phyloP scores from a whole-genome alignment of 176 grass and related monocot genomes.

The sorghum (Sorghum bicolor) region DNA sequence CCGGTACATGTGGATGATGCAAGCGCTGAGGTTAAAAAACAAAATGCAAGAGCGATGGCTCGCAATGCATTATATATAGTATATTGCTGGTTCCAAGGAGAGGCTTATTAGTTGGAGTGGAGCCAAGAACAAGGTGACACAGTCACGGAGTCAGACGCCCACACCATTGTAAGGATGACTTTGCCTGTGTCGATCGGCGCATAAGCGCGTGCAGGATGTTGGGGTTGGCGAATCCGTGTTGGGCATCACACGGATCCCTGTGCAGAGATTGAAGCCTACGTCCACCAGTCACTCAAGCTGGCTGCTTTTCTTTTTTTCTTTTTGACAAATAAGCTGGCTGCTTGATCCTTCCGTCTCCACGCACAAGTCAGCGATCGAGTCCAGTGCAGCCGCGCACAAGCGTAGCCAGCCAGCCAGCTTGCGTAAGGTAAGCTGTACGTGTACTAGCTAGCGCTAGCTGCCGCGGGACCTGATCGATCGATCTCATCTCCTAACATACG shows the following conservation, averaged over 20 bases:
- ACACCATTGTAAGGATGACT: slow-evolving; percentile 18
- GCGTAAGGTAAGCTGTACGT: not conserved
- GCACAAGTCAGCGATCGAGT: no score
- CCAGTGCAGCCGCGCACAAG: no score
- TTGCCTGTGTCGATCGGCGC: slow-evolving; percentile 9
- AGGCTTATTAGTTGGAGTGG: slow-evolving; percentile 1
- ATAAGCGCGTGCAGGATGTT: slow-evolving; percentile 28
- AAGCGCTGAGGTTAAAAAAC: not conserved
- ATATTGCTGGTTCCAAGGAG: not conserved
- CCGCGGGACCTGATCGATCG: not conserved
- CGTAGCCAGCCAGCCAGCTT: not conserved
- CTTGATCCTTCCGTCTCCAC: no score
- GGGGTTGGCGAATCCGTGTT: slow-evolving; percentile 46
- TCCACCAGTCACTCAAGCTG: no score
- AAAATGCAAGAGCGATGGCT: not conserved
- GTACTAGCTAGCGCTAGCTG: not conserved
- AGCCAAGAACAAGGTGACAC: not conserved
- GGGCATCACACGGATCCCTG: slow-evolving; percentile 35
- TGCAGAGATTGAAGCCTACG: not conserved
- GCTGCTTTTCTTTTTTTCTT: no score
- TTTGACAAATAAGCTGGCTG: no score
- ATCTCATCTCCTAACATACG: no score
- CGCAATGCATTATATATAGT: not conserved
- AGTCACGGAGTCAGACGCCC: not conserved
- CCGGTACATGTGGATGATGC: not conserved